Base-by-base conservation (phyloP, 768 basidiomycete species). In the Tulasnella sp. region DNA sequence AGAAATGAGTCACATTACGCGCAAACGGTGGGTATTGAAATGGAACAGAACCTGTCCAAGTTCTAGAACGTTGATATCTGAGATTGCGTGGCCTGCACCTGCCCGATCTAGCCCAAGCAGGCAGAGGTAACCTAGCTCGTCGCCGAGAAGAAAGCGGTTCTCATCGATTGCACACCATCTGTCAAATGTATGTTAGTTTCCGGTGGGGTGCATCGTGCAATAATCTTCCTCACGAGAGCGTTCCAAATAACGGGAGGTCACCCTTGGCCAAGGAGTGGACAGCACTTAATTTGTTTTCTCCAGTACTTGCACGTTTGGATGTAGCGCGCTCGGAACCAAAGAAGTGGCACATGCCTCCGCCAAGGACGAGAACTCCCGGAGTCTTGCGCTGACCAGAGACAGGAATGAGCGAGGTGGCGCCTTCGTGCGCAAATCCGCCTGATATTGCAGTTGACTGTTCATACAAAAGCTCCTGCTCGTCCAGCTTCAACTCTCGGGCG, bases 51-150 rank as follows among this genome's bases (percentile, higher is more conserved):
- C 94, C 86, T 93, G 90, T 82, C 95, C 95, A 12, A 96, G 86
- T 44, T 93, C 91, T 38, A 92, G 81, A 2, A 93, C 85, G 6
- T 80, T 71, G 24, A 84, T 73, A 24, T 48, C 34, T 21, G 71
- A 40, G 12, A 82, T 78, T 10, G 89, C 86, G 48, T 92, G 86
- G 21, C 86, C 85, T 8, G 88, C 81, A 68, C 87, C 36, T n/a
- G 58, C 74, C 38, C 81, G 85, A 38, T 89, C 86, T 19, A 93
- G 80, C 9, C 88, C 88, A n/a, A 95, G 86, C 84, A 94, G 85
- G 2, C 89, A 88, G n/a, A 94, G 86, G 79, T 89, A 88, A 48
- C 95, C 95, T 82, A 88, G 93, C 21, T 85, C 85, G 82, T 96
- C 94, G 3, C 93, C 92, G 27, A 95, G 84, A 42, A 95, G 83